Percentiles rank a stretch among this genome's conserved stretches.
These are phyloP conservation scores for Phytophthora capsici DNA, from an alignment of 352 stramenopile species.

Conservation along the genomic window DNA sequence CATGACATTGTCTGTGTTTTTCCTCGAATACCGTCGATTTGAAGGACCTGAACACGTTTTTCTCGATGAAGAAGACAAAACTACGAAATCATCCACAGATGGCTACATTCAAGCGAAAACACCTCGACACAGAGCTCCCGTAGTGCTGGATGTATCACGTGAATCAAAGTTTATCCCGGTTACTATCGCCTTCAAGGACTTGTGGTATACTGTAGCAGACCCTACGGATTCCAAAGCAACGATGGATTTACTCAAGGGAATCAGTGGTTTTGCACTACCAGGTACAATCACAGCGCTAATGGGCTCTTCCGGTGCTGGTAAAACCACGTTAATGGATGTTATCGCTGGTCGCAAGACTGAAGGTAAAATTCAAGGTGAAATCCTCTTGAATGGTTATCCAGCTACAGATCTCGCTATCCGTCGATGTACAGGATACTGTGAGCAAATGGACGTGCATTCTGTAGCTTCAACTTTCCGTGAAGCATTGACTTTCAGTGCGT, in stretches of 20 bases:
- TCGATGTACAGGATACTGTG: constrained; percentile 29
- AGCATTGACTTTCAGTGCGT: no score
- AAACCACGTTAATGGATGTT: constrained; percentile 31
- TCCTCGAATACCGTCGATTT: constrained; percentile 39
- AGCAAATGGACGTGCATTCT: constrained; percentile 25
- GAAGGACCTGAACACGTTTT: constrained; percentile 33
- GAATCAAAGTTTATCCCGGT: constrained; percentile 42
- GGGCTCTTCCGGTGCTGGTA: constrained; percentile 29
- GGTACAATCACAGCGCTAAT: constrained; percentile 35
- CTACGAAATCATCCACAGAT: neutral
- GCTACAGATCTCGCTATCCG: constrained; percentile 49
- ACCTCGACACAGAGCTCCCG: neutral
- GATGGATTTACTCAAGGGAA: constrained; percentile 54
- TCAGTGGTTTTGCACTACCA: constrained; percentile 36
- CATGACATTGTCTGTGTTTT: constrained; percentile 33
- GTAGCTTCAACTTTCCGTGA: neutral
- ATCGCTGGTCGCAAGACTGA: no score
- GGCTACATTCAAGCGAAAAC: constrained; percentile 15
- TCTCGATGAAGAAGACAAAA: constrained; percentile 16
- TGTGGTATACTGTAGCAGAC: constrained; percentile 53
- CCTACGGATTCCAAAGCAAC: constrained; percentile 38
- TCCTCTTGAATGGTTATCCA: no score
- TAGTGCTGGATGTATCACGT: constrained; percentile 5
- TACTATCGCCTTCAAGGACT: constrained; percentile 53
- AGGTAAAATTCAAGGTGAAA: no score